Evolutionary conservation across 2,329 filamentous ascomycete genomes (phyloP).

Genomic region (Balansia obtecta): DNA sequence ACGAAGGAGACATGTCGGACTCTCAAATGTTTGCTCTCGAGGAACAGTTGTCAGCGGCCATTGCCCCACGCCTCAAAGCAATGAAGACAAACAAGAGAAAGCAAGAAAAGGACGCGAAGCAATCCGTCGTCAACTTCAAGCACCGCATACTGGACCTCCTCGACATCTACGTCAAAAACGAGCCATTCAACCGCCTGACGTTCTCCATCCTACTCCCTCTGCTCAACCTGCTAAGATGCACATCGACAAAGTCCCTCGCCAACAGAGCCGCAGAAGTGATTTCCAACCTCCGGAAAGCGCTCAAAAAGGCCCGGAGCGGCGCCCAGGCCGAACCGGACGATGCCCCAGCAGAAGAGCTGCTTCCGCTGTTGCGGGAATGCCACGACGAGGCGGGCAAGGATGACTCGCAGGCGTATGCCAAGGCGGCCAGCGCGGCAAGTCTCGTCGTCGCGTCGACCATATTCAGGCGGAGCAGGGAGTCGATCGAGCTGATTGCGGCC

Average conservation of each 20-base stretch:
- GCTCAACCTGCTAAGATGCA: conserved; percentile 64
- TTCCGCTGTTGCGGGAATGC: conserved; percentile 50
- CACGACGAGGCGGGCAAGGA: conserved; percentile 55
- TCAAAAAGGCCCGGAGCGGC: conserved; percentile 42
- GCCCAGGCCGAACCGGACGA: conserved; percentile 11
- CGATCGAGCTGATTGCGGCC: conserved; percentile 42
- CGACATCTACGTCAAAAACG: conserved; percentile 70
- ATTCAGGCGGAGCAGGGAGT: conserved; percentile 38
- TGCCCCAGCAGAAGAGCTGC: conserved; percentile 26
- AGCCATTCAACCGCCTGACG: conserved; percentile 54
- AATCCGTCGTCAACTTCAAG: conserved; percentile 89
- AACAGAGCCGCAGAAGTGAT: conserved; percentile 64
- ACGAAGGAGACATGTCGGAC: conserved; percentile 80
- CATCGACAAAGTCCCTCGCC: conserved; percentile 61
- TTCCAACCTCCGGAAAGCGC: conserved; percentile 54
- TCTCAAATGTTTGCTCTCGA: conserved; percentile 91
- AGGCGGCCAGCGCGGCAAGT: conserved; percentile 61
- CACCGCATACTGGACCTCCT: conserved; percentile 82
- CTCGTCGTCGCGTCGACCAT: conserved; percentile 54
- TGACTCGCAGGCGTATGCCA: conserved; percentile 57
- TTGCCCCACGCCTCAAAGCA: conserved; percentile 59
- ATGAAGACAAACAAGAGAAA: conserved; percentile 56
- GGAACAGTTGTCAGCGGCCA: conserved; percentile 69
- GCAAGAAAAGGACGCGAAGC: conserved; percentile 76
- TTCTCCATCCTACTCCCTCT: conserved; percentile 65